phyloP scores from a whole-genome alignment of 345 rosid species.

The Hibiscus mutabilis region DNA sequence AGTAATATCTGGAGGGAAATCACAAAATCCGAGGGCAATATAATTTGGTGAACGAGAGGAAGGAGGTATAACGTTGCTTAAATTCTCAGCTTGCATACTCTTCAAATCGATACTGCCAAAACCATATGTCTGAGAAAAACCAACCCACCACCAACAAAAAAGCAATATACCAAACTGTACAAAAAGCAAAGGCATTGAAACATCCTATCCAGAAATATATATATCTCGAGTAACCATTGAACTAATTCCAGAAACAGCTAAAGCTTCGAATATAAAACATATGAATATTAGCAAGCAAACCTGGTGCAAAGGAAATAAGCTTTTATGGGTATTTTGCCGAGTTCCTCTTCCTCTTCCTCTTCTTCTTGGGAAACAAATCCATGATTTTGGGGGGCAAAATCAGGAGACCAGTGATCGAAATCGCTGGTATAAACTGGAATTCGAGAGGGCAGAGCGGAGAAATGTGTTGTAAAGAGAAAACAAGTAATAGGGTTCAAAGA shows the following conservation, averaged over 20 bases:
- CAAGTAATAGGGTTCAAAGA: not conserved
- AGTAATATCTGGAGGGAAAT: constrained; percentile 49
- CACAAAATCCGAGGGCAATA: constrained; percentile 65
- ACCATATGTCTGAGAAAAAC: constrained; percentile 66
- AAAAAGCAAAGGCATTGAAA: constrained; percentile 5
- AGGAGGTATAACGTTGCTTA: constrained; percentile 73
- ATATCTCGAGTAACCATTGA: no score
- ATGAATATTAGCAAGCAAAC: constrained; percentile 21
- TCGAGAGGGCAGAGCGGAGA: constrained; percentile 56
- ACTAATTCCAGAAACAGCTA: not conserved
- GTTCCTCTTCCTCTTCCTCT: constrained; percentile 52
- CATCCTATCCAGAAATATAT: not conserved
- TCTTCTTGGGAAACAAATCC: constrained; percentile 20
- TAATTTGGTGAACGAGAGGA: constrained; percentile 87
- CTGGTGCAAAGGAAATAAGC: constrained; percentile 82
- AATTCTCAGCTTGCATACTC: constrained; percentile 87
- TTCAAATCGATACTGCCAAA: constrained; percentile 96
- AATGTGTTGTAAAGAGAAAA: constrained; percentile 26
- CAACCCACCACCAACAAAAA: constrained; percentile 29
- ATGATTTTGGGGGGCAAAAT: constrained; percentile 24
- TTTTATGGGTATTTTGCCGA: constrained; percentile 67
- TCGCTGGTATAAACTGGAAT: constrained; percentile 41
- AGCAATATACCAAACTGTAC: constrained; percentile 14
- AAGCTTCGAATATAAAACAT: constrained; percentile 1
- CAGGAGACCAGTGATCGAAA: constrained; percentile 42